Base-by-base conservation (phyloP, 495 filamentous ascomycete genomes). In the Penicillium flavigenum region DNA sequence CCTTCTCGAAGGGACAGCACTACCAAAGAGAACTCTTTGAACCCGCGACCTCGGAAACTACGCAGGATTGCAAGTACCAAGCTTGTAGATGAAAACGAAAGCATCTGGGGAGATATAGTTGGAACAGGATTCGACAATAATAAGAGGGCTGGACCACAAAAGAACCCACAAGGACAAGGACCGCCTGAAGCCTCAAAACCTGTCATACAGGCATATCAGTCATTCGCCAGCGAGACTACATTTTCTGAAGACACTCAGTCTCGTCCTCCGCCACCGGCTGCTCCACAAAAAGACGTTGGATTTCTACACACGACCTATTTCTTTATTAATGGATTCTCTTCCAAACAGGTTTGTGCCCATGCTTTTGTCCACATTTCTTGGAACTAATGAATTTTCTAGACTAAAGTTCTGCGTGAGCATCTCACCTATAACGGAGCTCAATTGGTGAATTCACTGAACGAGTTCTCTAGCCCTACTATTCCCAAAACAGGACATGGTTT, bases 91-190 rank as follows among this genome's bases (percentile, higher is more conserved):
- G 90, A 96, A 61, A 92, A 86, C 63, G 83, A 90, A 62, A 83
- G 83, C 36, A 81, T 98, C 1, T 98, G 92, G 94, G 85, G 86
- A 12, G 90, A 94, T 59, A 95, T 98, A 58, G 82, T 95, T 11
- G 86, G 82, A 51, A 74, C 68, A 4, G 79, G 74, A 2, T 73
- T 78, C 44, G 69, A 73, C 12, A 66, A 58, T 10, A 51, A 46
- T 12, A 64, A 71, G 10, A 45, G 56, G 24, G 52, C 74, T 20
- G 72, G 65, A 45, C 44, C 65, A 29, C 69, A 64, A 54, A 68
- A 62, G 9, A 72, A 60, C 45, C 66, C 66, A 39, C 68, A 68
- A 74, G 42, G 59, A 62, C 36, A 66, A 77, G 47, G 69, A 70
- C 27, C 39, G 69, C 24, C 31, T 56, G 36, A 64, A 58, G 36